Base-by-base conservation (phyloP, 2,329 filamentous ascomycete species). In the Colletotrichum sp. region DNA sequence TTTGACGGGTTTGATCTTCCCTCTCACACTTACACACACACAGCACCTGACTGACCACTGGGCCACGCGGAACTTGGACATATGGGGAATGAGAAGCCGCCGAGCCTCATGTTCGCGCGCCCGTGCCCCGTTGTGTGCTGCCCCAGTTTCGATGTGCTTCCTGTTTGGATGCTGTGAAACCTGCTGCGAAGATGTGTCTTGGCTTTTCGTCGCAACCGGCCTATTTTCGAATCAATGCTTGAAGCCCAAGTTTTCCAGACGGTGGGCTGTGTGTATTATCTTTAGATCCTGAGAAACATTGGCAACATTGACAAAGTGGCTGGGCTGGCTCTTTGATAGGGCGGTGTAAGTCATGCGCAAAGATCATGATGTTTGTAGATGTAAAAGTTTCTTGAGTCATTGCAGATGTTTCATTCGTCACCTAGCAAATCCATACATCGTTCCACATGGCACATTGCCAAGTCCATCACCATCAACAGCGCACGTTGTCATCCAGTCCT, bases 341-440 rank as follows among this genome's bases (percentile, higher is more conserved):
- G 63, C 18, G 24, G n/a, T 55, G 9, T 12, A 7, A 32, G 65
- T 68, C 65, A 57, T 15, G 44, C 18, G 28, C 28, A 18, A n/a
- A 66, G 13, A 52, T 66, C 63, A 66, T 18, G 44, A 28, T 64
- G n/a, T 24, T 68, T 36, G 26, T 32, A 18, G 8, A 18, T 4
- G 15, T 6, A n/a, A 39, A 39, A 21, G 6, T 21, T 63, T 16
- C 10, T 44, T 24, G 68, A 57, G 68, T 72, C 68, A 72, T 72
- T 67, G 68, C 32, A 72, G 9, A 72, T 68, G 57, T 73, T 52
- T 64, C 73, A 65, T 76, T 73, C 28, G 28, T n/a, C 57, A 68
- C 68, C 63, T 68, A 59, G 24, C 63, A 67, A 70, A 52, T 55
- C 28, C 30, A 18, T 71, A 64, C 63, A 60, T 72, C 21, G 69